Evolutionary conservation across 768 basidiomycete species (phyloP).

Genomic region (Auricularia sp.): DNA sequence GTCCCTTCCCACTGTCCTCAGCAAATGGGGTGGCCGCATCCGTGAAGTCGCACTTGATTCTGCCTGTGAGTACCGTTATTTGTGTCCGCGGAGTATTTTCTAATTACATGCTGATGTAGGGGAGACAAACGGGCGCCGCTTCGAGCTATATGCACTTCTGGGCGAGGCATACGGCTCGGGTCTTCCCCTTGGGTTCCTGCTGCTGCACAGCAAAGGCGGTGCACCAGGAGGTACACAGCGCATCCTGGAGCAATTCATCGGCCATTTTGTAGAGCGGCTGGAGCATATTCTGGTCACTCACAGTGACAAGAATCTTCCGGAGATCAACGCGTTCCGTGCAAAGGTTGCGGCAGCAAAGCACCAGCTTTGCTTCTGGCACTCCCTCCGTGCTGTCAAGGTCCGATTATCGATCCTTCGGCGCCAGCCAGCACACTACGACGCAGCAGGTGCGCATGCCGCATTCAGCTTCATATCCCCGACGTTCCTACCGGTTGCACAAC

Average conservation of each 20-base stretch:
- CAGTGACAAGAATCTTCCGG: conserved; percentile 25
- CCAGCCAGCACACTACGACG: conserved; percentile 20
- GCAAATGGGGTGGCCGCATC: no score
- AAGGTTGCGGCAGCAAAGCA: conserved; percentile 25
- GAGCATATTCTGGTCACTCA: conserved; percentile 16
- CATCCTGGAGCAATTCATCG: conserved; percentile 17
- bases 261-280: conserved; percentile 15
- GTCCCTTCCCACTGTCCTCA: no score
- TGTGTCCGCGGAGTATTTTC: no score
- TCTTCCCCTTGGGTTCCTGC: conserved; percentile 23
- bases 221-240: conserved; percentile 18
- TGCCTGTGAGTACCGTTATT: no score
- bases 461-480: conserved; percentile 18
- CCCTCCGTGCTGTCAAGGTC: conserved; percentile 14
- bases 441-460: conserved; percentile 14
- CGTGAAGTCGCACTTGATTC: no score
- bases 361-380: conserved; percentile 24
- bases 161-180: conserved; percentile 25
- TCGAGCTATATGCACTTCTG: conserved; percentile 23
- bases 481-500: conserved; percentile 16
- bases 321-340: conserved; percentile 23
- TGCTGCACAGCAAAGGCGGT: conserved; percentile 12
- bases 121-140: conserved; percentile 24
- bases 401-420: conserved; percentile 18
- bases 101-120: conserved; percentile 11